Percentiles rank a stretch among this genome's conserved stretches.
Evolutionary conservation across 176 grass and related monocot species (phyloP).

Genomic region (Urochloa ruziziensis): DNA sequence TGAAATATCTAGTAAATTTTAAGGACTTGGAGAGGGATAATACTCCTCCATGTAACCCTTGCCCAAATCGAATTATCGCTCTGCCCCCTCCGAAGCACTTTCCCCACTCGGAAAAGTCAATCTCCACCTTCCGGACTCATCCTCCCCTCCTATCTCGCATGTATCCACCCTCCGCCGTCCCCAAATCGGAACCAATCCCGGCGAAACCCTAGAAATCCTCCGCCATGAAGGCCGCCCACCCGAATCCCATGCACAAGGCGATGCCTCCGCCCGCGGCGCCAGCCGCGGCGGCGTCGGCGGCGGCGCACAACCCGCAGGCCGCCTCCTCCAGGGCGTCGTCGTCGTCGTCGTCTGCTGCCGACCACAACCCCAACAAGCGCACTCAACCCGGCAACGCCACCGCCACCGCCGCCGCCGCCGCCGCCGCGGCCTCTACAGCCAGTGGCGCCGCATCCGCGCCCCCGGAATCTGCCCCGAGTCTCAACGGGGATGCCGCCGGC

Average conservation of each 20-base stretch:
- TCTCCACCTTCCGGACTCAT: background rate
- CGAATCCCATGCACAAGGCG: slow-evolving; percentile 4
- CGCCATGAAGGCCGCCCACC: slow-evolving; percentile 48
- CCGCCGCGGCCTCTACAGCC: background rate
- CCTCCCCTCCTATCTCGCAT: background rate
- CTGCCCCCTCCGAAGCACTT: too few relatives aligned
- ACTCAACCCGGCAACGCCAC: background rate
- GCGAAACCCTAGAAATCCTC: slow-evolving; percentile 37
- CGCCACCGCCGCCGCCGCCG: background rate
- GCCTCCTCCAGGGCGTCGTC: slow-evolving; percentile 33
- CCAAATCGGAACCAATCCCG: slow-evolving; percentile 14
- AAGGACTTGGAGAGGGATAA: background rate
- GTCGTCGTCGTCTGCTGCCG: slow-evolving; percentile 45
- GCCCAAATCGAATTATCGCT: background rate
- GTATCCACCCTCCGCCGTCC: background rate
- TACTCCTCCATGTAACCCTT: background rate
- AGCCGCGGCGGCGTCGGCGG: background rate
- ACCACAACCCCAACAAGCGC: slow-evolving; percentile 34
- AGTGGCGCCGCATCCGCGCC: slow-evolving; percentile 1
- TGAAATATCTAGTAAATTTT: background rate
- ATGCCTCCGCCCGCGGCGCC: background rate
- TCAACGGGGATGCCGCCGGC: slow-evolving; percentile 16
- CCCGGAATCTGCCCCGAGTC: background rate
- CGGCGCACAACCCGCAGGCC: background rate
- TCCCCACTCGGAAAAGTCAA: background rate